These are phyloP conservation scores for Pichia inconspicua DNA, from an alignment of 1,139 yeast species.

Conservation along the genomic window DNA sequence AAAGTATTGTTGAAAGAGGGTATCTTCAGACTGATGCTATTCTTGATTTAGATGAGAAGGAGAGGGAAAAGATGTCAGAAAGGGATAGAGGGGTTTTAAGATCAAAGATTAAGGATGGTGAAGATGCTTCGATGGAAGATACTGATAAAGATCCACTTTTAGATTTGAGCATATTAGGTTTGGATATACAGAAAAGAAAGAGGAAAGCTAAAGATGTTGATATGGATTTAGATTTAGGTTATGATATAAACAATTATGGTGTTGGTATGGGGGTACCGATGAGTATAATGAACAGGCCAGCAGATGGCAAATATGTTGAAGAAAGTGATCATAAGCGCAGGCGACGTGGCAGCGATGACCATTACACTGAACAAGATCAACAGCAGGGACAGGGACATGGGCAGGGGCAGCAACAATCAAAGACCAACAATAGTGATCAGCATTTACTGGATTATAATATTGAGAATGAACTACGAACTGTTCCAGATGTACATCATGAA, in stretches of 20 bases:
- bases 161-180: not conserved
- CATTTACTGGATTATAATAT: not conserved
- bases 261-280: not conserved
- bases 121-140: not conserved
- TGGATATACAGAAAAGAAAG: not conserved
- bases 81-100: not conserved
- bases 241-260: not conserved
- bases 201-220: not conserved
- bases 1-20: constrained; percentile 14
- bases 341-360: not conserved
- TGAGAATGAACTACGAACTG: not conserved
- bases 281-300: not conserved
- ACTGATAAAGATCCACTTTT: not conserved
- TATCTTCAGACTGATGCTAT: not conserved
- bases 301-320: not conserved
- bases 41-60: not conserved
- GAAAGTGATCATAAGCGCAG: not conserved
- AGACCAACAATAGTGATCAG: not conserved
- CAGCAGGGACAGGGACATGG: not conserved
- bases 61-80: not conserved
- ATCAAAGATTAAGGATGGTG: not conserved
- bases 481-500: not conserved
- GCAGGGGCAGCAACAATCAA: not conserved
- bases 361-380: not conserved
- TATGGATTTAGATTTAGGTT: not conserved